Evolutionary conservation across 768 basidiomycete genomes (phyloP), one percentile per base, ranked within the genome.

Genomic region (Tricholoma flavovirens): DNA sequence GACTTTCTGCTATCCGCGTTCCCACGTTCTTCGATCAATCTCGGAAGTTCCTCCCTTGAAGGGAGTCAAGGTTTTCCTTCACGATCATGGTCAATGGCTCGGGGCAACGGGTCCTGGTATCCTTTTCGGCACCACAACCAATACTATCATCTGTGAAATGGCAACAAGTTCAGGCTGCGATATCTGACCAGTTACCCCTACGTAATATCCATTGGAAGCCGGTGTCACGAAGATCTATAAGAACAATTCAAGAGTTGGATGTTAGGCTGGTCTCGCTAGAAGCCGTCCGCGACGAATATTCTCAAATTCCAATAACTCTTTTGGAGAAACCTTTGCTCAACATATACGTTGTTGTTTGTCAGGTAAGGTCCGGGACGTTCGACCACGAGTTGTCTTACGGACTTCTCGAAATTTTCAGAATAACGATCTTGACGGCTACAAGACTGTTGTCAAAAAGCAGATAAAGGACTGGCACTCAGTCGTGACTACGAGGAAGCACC

Each of bases 141-240:
- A 84, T 87, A 63, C 75, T 88, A 21, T 75, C 83, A 6, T 89
- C 91, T 1, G 82, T 83, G 36, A 83, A 79, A 64, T 93, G 90
- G 85, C 79, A 75, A 56, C 86, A 89, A 66, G 78, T 90, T 24
- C 76, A 83, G 58, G 69, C 75, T 15, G 82, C 87, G 3, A 72
- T 93, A 32, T 68, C 75, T n/a, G 79, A 83, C 1, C 90, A 89
- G 62, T 71, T 91, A 5, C 97, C 97, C 0, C 75, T 99, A 53
- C 84, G 87, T 51, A 95, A 88, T 71, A 81, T 98, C 24, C 92
- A 98, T 70, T 98, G 97, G 95, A 95, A 90, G 69, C 81, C 89
- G 15, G 64, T 80, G 4, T 81, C 84, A 2, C 77, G 87, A 42
- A 78, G 87, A 4, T 83, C 83, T 14, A 75, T 94, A 42, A 81